Conservation (phyloP, 1,284 basidiomycete genomes). For the Vanrija humicola region DNA sequence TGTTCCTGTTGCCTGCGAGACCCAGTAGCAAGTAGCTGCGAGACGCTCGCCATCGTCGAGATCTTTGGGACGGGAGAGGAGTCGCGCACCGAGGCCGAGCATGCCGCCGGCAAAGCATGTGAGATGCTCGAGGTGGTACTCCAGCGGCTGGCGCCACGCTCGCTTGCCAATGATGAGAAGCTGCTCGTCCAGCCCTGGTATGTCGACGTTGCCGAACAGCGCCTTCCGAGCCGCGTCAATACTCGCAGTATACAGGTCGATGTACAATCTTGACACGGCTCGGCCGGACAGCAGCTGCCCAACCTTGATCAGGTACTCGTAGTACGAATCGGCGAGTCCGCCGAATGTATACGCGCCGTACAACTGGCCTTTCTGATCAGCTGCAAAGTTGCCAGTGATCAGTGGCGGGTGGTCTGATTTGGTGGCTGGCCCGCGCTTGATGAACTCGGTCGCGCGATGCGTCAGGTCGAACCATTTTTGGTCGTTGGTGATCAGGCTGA, state of each 20-base stretch:
- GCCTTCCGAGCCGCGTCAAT: constrained; percentile 51
- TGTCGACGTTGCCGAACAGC: constrained; percentile 47
- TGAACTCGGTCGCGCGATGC: constrained; percentile 53
- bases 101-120: constrained; percentile 57
- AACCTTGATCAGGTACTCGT: constrained; percentile 57
- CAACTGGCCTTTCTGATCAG: constrained; percentile 33
- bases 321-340: constrained; percentile 53
- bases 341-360: constrained; percentile 49
- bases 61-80: constrained; percentile 51
- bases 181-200: constrained; percentile 46
- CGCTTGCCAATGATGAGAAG: constrained; percentile 47
- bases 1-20: constrained; percentile 44
- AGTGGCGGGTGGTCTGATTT: constrained; percentile 31
- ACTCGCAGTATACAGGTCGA: constrained; percentile 51
- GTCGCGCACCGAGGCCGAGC: constrained; percentile 54
- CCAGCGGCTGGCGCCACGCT: constrained; percentile 10
- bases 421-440: constrained; percentile 49
- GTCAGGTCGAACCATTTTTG: constrained; percentile 54
- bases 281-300: constrained; percentile 52
- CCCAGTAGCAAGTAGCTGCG: constrained; percentile 55
- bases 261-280: constrained; percentile 48
- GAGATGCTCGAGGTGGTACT: constrained; percentile 36
- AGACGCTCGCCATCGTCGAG: constrained; percentile 47
- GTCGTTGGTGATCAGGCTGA: constrained; percentile 54
- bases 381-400: constrained; percentile 46